Percentiles rank a stretch among this genome's conserved stretches.
Conservation (phyloP, 345 rosid species). For the Rhodamnia rubescens region DNA sequence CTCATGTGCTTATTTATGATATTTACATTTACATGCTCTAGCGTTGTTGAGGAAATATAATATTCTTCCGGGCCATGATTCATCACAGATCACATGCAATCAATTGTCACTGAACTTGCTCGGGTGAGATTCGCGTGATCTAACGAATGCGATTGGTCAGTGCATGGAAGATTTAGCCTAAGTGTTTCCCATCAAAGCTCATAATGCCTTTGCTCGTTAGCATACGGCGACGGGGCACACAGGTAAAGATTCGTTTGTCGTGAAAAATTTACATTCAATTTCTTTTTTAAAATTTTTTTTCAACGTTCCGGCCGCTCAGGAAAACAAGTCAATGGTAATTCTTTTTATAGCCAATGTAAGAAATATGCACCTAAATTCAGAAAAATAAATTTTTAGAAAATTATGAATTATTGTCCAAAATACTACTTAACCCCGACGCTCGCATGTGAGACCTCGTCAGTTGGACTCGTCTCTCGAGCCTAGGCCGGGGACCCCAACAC, state of each 20-base stretch:
- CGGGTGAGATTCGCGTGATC: neutral
- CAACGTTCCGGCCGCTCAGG: neutral
- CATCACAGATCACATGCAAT: neutral
- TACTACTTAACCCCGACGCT: neutral
- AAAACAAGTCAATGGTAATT: neutral
- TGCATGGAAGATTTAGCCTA: neutral
- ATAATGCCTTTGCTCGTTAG: neutral
- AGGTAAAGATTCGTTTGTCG: accelerated
- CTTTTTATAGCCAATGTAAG: neutral
- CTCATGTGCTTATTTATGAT: neutral
- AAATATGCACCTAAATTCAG: too few species aligned
- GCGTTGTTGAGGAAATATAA: neutral
- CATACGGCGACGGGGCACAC: neutral
- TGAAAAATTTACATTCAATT: accelerated
- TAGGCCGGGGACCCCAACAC: too few species aligned
- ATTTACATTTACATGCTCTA: neutral
- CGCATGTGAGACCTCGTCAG: accelerated
- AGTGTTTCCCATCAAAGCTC: neutral
- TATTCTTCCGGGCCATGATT: neutral
- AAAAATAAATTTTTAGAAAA: too few species aligned
- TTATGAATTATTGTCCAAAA: neutral
- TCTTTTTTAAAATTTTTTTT: neutral
- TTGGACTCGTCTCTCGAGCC: neutral
- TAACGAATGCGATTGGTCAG: neutral
- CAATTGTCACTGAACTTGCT: neutral